Base-by-base conservation (phyloP, 176 grass and related monocot genomes). In the Paspalum vaginatum region DNA sequence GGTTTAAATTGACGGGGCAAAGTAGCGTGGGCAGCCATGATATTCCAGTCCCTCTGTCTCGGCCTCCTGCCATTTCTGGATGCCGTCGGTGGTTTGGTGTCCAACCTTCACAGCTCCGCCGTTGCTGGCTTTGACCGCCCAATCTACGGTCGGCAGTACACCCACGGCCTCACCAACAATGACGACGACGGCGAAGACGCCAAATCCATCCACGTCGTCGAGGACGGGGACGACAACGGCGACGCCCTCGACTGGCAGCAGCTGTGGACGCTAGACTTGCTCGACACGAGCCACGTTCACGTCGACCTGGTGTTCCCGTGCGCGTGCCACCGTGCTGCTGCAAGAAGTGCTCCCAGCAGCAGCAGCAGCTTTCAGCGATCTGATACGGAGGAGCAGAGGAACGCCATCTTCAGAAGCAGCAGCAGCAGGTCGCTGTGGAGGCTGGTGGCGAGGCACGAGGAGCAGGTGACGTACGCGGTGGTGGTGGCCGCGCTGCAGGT, bases 401-500 rank as follows among this genome's bases (percentile, higher is more conserved):
- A 18, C 2, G 14, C 40, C 21, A 0, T 27, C 16, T 7, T 22
- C 1, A 18, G 80, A 13, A 25, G 37, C 24, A 40, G 40, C 60
- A 2, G 11, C 15, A 51, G 42, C 22, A 42, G 21, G 45, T 63
- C 75, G 38, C 16, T 72, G 52, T 32, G n/a, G 32, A 11, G 6
- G 59, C 39, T 62, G 40, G 12, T 15, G 59, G 57, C 59, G 68
- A 6, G 20, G 68, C 54, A 46, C 68, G 59, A 74, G 76, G 49
- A 6, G 3, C 27, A 25, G 39, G 40, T 64, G 17, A 78, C 74
- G 43, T 74, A 47, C 41, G 77, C 18, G 49, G 41, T 49, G 52
- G 73, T 59, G 42, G 72, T 49, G 41, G 51, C 51, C 24, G 47
- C 62, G 82, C 26, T 69, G 82, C 82, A 77, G 82, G 24, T 77